phyloP scores from a whole-genome alignment of 2,329 filamentous ascomycete genomes.

The Stagonosporopsis chrysanthemi region DNA sequence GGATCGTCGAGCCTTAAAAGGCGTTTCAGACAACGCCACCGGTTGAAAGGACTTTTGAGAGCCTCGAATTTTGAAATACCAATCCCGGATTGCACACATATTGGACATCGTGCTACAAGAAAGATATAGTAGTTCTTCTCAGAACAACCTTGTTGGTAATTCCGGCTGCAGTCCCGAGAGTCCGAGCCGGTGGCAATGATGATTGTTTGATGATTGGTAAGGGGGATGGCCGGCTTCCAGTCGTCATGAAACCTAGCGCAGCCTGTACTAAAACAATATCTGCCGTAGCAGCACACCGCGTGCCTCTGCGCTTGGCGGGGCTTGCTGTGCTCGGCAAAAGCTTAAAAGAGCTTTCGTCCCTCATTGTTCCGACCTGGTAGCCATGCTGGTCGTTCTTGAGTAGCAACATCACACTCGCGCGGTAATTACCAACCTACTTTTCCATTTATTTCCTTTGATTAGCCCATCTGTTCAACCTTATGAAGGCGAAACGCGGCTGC shows the following conservation, averaged over 20 bases:
- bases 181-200: not conserved
- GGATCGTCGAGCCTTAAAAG: not conserved
- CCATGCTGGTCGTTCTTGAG: too few species aligned
- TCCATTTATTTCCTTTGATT: too few species aligned
- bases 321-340: constrained; percentile 9
- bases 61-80: too few species aligned
- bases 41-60: constrained; percentile 2
- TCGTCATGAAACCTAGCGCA: not conserved
- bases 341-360: not conserved
- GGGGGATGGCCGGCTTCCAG: not conserved
- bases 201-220: not conserved
- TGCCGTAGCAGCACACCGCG: constrained; percentile 6
- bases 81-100: too few species aligned
- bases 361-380: too few species aligned
- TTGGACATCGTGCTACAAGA: too few species aligned
- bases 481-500: too few species aligned
- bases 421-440: too few species aligned
- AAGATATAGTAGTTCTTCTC: not conserved
- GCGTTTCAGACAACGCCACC: constrained; percentile 10
- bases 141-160: not conserved
- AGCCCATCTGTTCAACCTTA: too few species aligned
- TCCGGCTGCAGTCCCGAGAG: not conserved
- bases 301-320: constrained; percentile 7
- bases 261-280: not conserved
- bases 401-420: too few species aligned